Conservation (phyloP, 2,329 filamentous ascomycete species). For the Fusarium sp. region DNA sequence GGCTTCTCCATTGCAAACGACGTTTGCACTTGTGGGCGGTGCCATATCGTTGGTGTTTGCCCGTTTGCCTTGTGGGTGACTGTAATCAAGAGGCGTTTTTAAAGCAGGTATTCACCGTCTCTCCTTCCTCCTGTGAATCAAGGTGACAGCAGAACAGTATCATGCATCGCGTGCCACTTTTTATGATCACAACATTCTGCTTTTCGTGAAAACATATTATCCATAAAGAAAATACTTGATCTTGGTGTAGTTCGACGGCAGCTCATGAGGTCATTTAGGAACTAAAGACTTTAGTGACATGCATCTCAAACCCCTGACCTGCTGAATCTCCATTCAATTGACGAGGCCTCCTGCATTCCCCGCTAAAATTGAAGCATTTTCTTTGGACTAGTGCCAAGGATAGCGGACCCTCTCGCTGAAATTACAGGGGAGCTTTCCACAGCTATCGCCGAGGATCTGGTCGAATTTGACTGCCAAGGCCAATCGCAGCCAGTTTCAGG, state of each 20-base stretch:
- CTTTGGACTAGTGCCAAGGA: slow-evolving; percentile 11
- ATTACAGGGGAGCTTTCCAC: slow-evolving; percentile 27
- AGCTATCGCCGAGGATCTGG: slow-evolving; percentile 42
- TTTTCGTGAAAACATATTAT: neutral
- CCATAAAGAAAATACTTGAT: neutral
- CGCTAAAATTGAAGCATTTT: slow-evolving; percentile 18
- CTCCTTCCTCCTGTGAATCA: slow-evolving; percentile 8
- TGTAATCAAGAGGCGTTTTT: slow-evolving; percentile 3
- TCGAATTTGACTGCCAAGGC: slow-evolving; percentile 40
- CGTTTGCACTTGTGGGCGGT: neutral
- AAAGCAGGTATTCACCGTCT: neutral
- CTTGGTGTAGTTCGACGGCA: neutral
- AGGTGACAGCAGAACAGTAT: neutral
- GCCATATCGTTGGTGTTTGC: slow-evolving; percentile 6
- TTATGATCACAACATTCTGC: no score
- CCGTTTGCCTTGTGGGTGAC: slow-evolving; percentile 12
- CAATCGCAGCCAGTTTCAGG: slow-evolving; percentile 38
- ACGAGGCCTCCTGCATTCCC: slow-evolving; percentile 39
- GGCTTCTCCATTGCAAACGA: neutral
- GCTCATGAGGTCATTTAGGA: slow-evolving; percentile 31
- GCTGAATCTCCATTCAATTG: slow-evolving; percentile 34
- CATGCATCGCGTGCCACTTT: neutral
- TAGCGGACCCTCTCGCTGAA: slow-evolving; percentile 29
- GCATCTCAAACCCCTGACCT: slow-evolving; percentile 32
- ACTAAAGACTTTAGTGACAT: slow-evolving; percentile 22